Base-by-base conservation (phyloP, 2,329 filamentous ascomycete species). In the Phyllosticta capitalensis region DNA sequence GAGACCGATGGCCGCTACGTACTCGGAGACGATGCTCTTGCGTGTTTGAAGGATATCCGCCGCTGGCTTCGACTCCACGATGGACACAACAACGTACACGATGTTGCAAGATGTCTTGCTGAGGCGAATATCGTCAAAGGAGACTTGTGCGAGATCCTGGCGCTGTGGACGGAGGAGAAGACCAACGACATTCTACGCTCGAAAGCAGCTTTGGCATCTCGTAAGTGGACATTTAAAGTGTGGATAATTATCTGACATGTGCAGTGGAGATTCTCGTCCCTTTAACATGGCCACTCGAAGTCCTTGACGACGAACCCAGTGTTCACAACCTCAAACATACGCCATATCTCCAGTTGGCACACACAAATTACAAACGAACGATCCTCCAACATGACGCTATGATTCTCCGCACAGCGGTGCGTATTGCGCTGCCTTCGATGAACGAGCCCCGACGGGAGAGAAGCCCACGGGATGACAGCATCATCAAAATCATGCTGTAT, bases 61-160 rank as follows among this genome's bases (percentile, higher is more conserved):
- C 87, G 88, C 83, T 99, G 94, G 94, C 82, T 99, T 65, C 91
- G 90, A 66, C 84, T 96, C 63, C 94, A 94, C 79, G 92, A 96
- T 72, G 89, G 95, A 71, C 95, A 95, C 72, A 85, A 87, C 64
- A 95, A 96, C 71, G 87, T 92, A 65, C 88, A 95, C 80, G 94
- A 99, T 70, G 94, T 99, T 61, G 92, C 92, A 62, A 83, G 94
- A 75, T 96, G 91, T 72, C 80, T 97, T 65, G 87, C 90, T 68
- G 91, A 97, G 73, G 88, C 91, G 52, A 96, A 96, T 69, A 75
- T 99, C n/a, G 83, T 97, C 60, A 87, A 87, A 69, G 89, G 90
- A 55, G 94, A 99, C 73, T 76, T 99, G 59, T 78, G 97, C 60
- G 90, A 92, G 59, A 97, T 99, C 64, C 79, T 99, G 21, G 86